Conservation (phyloP, 169 alveolate species). For the Plasmodium malariae region DNA sequence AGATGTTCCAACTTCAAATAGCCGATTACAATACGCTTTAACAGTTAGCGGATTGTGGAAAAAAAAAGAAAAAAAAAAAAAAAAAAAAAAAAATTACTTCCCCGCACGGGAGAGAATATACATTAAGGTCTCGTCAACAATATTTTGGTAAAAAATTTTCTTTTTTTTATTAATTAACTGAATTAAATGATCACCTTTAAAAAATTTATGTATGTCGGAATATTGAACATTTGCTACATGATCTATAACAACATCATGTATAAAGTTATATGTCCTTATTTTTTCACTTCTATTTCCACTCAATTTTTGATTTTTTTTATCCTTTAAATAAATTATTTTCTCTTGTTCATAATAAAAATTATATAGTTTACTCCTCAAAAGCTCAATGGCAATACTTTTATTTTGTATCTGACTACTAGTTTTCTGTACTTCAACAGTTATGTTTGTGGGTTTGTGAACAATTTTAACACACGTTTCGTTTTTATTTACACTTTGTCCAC, state of each 20-base stretch:
- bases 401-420: conserved; percentile 79
- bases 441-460: conserved; percentile 94
- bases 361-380: conserved; percentile 50
- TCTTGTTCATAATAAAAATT: conserved; percentile 41
- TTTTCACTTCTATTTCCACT: conserved; percentile 92
- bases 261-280: conserved; percentile 93
- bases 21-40: too few relatives aligned
- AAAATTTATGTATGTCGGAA: conserved; percentile 27
- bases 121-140: conserved; percentile 25
- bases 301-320: conserved; percentile 80
- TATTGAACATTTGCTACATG: conserved; percentile 81
- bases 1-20: too few relatives aligned
- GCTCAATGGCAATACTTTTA: conserved; percentile 76
- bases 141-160: not conserved
- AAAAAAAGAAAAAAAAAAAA: not conserved
- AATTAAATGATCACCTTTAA: conserved; percentile 26
- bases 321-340: conserved; percentile 9
- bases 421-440: conserved; percentile 82
- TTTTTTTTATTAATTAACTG: conserved; percentile 15
- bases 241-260: conserved; percentile 92
- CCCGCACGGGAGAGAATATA: conserved; percentile 8
- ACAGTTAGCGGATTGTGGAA: too few relatives aligned
- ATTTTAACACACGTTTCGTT: conserved; percentile 94
- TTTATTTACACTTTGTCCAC: conserved; percentile 96
- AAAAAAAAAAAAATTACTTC: not conserved